Base-by-base conservation (phyloP, 371 early-diverging fungal genomes). In the Mortierella sp. region DNA sequence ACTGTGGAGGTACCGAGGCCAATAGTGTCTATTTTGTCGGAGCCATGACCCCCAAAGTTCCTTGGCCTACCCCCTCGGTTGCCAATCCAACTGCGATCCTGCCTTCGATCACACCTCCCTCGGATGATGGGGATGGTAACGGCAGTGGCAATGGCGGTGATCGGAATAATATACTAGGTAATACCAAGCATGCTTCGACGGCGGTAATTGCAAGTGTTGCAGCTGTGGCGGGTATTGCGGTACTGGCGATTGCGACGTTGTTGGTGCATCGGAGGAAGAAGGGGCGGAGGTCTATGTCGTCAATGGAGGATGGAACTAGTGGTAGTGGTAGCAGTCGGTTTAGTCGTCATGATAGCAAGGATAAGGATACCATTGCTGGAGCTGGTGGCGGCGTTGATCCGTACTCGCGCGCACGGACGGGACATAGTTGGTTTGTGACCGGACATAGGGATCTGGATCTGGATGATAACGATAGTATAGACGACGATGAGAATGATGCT, bases 1-100 rank as follows among this genome's bases (percentile, higher is more conserved):
- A 79, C 71, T 85, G 85, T 54, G 85, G 85, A 14, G 85, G 85
- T 0, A 79, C 85, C 4, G 70, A 74, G 13, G 73, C 79, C 16
- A 85, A 85, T 63, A 79, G 77, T 16, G 47, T 85, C 13, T 85
- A 85, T 28, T 60, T 34, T 38, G 79, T 85, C 0, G 77, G 68
- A 24, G 14, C 65, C 34, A 54, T 70, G 42, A 70, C 48, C 21
- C 38, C 81, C 14, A 77, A 78, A 45, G 28, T 45, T 21, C 81
- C 84, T 7, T 74, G 72, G n/a, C 78, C 84, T 6, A 75, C 63
- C 4, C 81, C 84, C 9, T 78, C 84, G 0, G 65, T 79, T 52
- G 55, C 14, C n/a, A 45, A 83, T 50, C 79, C 68, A 9, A 57
- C 55, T n/a, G 63, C 77, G 14, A 70, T 70, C 2, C 31, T 47